phyloP scores from a whole-genome alignment of 306 rosid species.

The Vigna nakashimae region DNA sequence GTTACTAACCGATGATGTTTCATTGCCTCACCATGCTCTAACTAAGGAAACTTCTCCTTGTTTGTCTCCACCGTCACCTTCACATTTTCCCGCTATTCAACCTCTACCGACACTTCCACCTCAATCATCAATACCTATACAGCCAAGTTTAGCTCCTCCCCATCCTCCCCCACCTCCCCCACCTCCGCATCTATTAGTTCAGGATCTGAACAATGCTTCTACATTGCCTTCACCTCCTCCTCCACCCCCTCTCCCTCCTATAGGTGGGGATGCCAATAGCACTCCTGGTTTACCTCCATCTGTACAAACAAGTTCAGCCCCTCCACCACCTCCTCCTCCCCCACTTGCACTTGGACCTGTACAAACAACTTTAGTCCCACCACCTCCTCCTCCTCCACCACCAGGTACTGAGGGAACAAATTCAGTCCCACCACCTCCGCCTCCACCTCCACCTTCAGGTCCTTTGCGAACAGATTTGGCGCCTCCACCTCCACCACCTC shows the following conservation, averaged over 20 bases:
- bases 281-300: conserved; percentile 25
- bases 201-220: conserved; percentile 21
- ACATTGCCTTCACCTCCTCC: conserved; percentile 43
- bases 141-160: conserved; percentile 35
- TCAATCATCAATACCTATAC: conserved; percentile 22
- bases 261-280: conserved; percentile 20
- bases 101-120: conserved; percentile 22
- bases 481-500: conserved; percentile 35
- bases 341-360: conserved; percentile 44
- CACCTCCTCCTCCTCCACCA: conserved; percentile 35
- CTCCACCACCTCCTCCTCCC: conserved; percentile 28
- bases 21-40: conserved; percentile 43
- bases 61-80: conserved; percentile 50
- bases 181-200: conserved; percentile 27
- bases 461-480: not conserved
- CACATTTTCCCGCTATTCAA: conserved; percentile 17
- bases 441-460: not conserved
- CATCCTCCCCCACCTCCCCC: conserved; percentile 42
- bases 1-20: conserved; percentile 40
- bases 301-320: not conserved
- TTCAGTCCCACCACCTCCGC: conserved; percentile 40
- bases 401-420: not conserved
- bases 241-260: conserved; percentile 34
- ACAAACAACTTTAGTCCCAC: conserved; percentile 9
- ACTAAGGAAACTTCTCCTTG: conserved; percentile 51